These are phyloP conservation scores for Hippophae tibetana DNA, from an alignment of 306 rosid species.

Conservation along the genomic window DNA sequence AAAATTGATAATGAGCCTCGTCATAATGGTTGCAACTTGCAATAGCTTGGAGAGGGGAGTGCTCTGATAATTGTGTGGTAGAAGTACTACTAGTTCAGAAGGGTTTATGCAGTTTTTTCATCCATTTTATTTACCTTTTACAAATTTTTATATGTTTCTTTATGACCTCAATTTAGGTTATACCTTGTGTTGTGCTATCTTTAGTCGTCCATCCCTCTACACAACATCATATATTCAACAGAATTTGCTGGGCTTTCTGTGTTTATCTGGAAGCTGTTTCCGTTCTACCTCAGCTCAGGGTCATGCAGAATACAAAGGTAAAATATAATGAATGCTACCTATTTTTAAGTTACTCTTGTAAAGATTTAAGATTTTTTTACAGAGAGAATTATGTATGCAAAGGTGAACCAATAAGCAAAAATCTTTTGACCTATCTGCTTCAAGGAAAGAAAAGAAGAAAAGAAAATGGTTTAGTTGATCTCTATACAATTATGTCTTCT, in stretches of 20 bases:
- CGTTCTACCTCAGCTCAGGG: conserved; percentile 64
- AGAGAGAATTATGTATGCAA: no score
- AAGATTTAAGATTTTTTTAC: no score
- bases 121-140: background rate
- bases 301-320: conserved; percentile 77
- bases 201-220: conserved; percentile 59
- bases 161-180: conserved; percentile 28
- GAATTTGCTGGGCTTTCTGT: conserved; percentile 66
- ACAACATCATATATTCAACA: conserved; percentile 40
- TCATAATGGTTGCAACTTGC: no score
- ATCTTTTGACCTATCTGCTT: background rate
- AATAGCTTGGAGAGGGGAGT: no score
- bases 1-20: no score
- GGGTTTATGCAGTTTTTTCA: background rate
- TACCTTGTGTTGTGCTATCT: conserved; percentile 53
- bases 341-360: no score
- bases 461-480: background rate
- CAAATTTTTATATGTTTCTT: background rate
- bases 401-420: background rate
- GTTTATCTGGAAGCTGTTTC: conserved; percentile 87
- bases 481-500: background rate
- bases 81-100: no score
- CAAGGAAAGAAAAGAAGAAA: background rate
- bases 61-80: no score
- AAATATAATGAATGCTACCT: background rate